Base-by-base conservation (phyloP, 352 stramenopile species). In the Vaucheria bursata region DNA sequence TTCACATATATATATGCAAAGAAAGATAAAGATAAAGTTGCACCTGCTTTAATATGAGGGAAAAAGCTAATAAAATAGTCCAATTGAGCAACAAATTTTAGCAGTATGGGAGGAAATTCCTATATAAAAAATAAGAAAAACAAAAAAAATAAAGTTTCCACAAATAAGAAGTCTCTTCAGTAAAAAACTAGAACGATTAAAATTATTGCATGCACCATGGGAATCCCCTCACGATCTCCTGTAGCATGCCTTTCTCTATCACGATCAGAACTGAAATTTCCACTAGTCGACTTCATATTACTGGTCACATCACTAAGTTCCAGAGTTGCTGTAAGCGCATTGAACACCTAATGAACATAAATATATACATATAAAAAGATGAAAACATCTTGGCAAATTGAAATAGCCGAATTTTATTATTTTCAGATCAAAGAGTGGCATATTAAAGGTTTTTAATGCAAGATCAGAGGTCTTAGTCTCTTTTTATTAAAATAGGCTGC, bases 51-150 rank as follows among this genome's bases (percentile, higher is more conserved):
- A 2, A 68, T 34, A 73, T 75, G 66, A 18, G 77, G 77, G 53
- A 82, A 82, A 40, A 73, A 82, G 12, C 77, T 73, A 1, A 79
- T 40, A 66, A 82, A 82, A 12, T 82, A 66, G 53, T 79, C 76
- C 1, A 82, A 38, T 39, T 82, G 77, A 32, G 70, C 70, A 38
- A 50, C 77, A 50, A 73, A 82, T 66, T 73, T 79, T 1, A 33
- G 6, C 7, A 66, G 32, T 12, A 66, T 29, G 3, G 45, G 32
- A 1, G 65, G 64, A 39, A 33, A 70, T n/a, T 33, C 35, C 38
- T 38, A 31, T 29, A 3, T 25, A 33, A 6, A 31, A 34, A 25
- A 35, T 12, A 18, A 8, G 32, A 18, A 65, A 7, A 25, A 80
- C 49, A 25, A 25, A 49, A 73, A 37, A 4, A 35, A 5, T 4